Conservation (phyloP, 2,329 filamentous ascomycete species). For the Didymella lethalis region DNA sequence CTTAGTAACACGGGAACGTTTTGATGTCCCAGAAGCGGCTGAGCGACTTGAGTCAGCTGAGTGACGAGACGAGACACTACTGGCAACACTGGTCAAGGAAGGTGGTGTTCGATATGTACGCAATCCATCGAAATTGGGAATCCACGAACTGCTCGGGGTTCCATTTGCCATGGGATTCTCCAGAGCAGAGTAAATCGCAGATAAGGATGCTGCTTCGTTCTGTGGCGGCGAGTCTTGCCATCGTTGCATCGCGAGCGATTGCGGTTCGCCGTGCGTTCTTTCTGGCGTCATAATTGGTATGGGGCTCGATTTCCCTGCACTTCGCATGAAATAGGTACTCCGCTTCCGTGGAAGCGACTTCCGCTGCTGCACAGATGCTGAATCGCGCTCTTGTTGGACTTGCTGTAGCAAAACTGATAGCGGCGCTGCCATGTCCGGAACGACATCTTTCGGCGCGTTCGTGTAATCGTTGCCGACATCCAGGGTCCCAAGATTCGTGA, state of each 20-base stretch:
- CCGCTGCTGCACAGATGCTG: slow-evolving; percentile 10
- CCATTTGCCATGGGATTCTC: slow-evolving; percentile 27
- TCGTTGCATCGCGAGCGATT: slow-evolving; percentile 62
- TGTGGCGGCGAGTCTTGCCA: slow-evolving; percentile 72
- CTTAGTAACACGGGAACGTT: slow-evolving; percentile 43
- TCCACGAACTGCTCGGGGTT: slow-evolving; percentile 33
- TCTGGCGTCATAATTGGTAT: slow-evolving; percentile 18
- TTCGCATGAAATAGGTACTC: slow-evolving; percentile 19
- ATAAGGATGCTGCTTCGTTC: slow-evolving; percentile 68
- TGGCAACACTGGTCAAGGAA: slow-evolving; percentile 54
- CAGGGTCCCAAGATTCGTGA: background rate
- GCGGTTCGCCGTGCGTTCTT: slow-evolving; percentile 10
- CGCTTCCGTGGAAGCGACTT: slow-evolving; percentile 16
- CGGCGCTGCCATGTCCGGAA: slow-evolving; percentile 16
- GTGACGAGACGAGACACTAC: slow-evolving; percentile 57
- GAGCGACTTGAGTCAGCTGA: slow-evolving; percentile 55
- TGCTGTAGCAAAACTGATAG: slow-evolving; percentile 16
- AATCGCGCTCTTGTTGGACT: slow-evolving; percentile 17
- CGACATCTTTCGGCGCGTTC: background rate
- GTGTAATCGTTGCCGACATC: background rate
- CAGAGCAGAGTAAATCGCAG: slow-evolving; percentile 68
- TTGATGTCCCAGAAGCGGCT: slow-evolving; percentile 69
- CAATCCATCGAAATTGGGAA: slow-evolving; percentile 31
- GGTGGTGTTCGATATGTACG: slow-evolving; percentile 51
- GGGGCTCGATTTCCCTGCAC: slow-evolving; percentile 13